These are phyloP conservation scores for Atkinsonella hypoxylon DNA, from an alignment of 2,329 filamentous ascomycete genomes.

Conservation along the genomic window DNA sequence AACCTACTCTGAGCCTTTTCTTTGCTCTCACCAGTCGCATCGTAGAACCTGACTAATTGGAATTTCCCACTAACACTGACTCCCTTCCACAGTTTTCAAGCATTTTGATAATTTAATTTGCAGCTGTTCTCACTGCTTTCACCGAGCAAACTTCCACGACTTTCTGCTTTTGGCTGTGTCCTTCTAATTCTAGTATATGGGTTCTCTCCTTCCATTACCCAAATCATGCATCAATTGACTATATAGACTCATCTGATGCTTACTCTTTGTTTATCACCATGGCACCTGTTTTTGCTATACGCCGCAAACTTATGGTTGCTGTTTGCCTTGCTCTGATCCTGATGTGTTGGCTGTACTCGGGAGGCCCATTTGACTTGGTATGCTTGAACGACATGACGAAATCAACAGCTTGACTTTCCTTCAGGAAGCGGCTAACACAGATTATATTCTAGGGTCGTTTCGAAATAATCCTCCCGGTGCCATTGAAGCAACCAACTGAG, in stretches of 20 bases:
- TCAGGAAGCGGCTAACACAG: not conserved
- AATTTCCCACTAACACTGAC: not conserved
- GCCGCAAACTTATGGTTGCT: slow-evolving; percentile 3
- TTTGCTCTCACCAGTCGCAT: not conserved
- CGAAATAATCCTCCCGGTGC: not conserved
- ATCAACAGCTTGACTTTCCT: not conserved
- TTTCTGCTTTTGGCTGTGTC: no score
- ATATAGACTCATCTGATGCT: not conserved
- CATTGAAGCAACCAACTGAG: not conserved
- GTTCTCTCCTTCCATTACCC: not conserved
- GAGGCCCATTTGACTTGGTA: slow-evolving; percentile 1
- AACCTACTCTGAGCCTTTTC: not conserved
- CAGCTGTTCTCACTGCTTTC: not conserved
- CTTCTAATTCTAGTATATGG: not conserved
- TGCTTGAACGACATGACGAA: not conserved
- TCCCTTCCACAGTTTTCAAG: not conserved
- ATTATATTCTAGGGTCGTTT: not conserved
- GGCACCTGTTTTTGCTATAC: not conserved
- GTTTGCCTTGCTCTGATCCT: slow-evolving; percentile 1
- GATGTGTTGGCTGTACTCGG: not conserved
- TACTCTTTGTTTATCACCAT: not conserved
- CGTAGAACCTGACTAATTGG: not conserved
- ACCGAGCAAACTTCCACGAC: no score
- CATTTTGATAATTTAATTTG: not conserved
- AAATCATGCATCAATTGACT: not conserved